These are phyloP conservation scores for Dionaea muscipula DNA, from an alignment of 179 eudicot genomes.

Conservation along the genomic window DNA sequence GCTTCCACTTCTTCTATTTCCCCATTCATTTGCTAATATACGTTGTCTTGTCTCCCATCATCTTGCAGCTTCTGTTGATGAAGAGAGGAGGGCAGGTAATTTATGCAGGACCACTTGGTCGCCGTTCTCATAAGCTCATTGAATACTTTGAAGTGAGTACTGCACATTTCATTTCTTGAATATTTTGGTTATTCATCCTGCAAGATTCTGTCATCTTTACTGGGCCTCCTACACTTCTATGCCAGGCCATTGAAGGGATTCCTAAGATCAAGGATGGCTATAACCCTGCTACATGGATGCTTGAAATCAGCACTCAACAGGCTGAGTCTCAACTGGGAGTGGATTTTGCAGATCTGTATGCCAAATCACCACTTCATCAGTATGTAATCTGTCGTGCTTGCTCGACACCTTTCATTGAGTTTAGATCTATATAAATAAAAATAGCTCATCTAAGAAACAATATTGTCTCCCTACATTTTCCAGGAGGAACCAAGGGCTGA, in stretches of 20 bases:
- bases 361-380: conserved; percentile 39
- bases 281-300: conserved; percentile 84
- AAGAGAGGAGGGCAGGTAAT: conserved; percentile 79
- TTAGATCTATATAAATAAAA: not conserved
- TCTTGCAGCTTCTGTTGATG: conserved; percentile 54
- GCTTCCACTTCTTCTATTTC: not conserved
- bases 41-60: not conserved
- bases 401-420: not conserved
- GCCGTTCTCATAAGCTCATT: conserved; percentile 35
- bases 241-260: conserved; percentile 53
- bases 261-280: conserved; percentile 47
- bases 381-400: conserved; percentile 15
- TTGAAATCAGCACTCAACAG: conserved; percentile 40
- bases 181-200: no score
- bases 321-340: conserved; percentile 38
- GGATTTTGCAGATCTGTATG: conserved; percentile 51
- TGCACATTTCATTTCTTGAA: not conserved
- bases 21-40: not conserved
- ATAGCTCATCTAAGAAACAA: not conserved
- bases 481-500: conserved; percentile 55
- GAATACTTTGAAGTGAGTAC: conserved; percentile 59
- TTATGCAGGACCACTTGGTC: conserved; percentile 61
- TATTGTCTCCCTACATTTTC: not conserved
- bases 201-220: no score
- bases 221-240: not conserved